Conservation (phyloP, 495 filamentous ascomycete genomes). For the Lophiostoma macrostomum region DNA sequence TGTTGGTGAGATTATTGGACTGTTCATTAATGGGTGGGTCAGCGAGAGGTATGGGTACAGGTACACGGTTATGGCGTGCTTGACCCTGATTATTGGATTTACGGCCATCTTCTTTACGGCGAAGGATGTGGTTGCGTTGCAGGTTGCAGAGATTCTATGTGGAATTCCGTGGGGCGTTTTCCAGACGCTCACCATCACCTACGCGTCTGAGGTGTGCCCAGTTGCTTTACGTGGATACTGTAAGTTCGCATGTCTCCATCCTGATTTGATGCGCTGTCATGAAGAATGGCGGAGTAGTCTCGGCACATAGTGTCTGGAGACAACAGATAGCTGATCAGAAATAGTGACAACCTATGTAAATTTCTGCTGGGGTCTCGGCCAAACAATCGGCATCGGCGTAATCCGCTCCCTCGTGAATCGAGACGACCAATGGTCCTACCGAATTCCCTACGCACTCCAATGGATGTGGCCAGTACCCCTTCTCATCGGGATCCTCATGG, state of each 20-base stretch:
- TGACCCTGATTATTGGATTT: slow-evolving; percentile 31
- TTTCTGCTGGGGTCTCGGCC: slow-evolving; percentile 43
- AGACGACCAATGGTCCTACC: slow-evolving; percentile 41
- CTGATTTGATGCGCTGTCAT: too few species aligned
- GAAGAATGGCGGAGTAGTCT: too few species aligned
- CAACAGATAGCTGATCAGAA: background rate
- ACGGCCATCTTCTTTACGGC: slow-evolving; percentile 40
- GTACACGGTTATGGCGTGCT: slow-evolving; percentile 30
- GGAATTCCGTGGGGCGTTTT: slow-evolving; percentile 39
- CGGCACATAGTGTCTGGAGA: too few species aligned
- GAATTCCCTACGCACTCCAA: slow-evolving; percentile 44
- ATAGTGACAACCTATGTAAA: slow-evolving; percentile 39
- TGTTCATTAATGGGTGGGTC: slow-evolving; percentile 38
- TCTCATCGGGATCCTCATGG: slow-evolving; percentile 39
- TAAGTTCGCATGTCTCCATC: slow-evolving; percentile 7
- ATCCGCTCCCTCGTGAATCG: slow-evolving; percentile 35
- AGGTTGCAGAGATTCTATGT: slow-evolving; percentile 35
- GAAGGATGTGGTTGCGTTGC: slow-evolving; percentile 24
- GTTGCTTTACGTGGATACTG: slow-evolving; percentile 33
- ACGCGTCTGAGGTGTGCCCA: slow-evolving; percentile 38
- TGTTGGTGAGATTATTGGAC: slow-evolving; percentile 39
- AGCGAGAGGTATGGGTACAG: slow-evolving; percentile 35
- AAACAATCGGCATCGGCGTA: slow-evolving; percentile 40
- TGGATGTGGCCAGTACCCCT: slow-evolving; percentile 46
- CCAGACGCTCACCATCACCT: slow-evolving; percentile 39